Evolutionary conservation across 2,329 filamentous ascomycete species (phyloP), one percentile per base, ranked within the genome.

Genomic region (Pseudogymnoascus sp.): DNA sequence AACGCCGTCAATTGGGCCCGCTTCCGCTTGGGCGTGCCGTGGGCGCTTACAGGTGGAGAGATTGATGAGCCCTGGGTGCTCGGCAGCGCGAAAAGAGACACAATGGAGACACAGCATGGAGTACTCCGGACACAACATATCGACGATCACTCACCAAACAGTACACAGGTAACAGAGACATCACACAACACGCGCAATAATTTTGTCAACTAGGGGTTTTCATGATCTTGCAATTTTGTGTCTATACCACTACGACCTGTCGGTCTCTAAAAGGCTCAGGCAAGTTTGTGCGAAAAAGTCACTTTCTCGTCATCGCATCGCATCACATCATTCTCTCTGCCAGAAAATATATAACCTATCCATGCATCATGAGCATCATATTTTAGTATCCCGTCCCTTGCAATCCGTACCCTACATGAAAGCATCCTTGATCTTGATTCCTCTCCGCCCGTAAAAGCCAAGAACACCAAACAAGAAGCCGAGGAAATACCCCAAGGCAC

Each of bases 351-450:
- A 56, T 56, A 56, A 56, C 50, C 50, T 33, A 56, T 56, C 50
- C 50, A 56, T 56, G 50, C 50, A 56, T 56, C 50, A 56, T 56
- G 26, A 56, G 29, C 50, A 56, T 56, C 50, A 38, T 61, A 47
- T 40, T 61, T 61, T 38, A 61, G 40, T 61, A 31, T 38, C 40
- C 59, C 59, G 6, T 61, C 59, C 59, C 59, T 47, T 47, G 59
- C 47, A 47, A 61, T 47, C 59, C 59, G 40, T 61, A 38, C 35
- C 59, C 35, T 61, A 38, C 59, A 38, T 40, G 11, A 61, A 61
- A 61, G 59, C 40, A 38, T 47, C 40, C 35, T 61, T 61, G 35
- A 61, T 61, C n/a, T 33, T 56, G 50, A 56, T 56, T 21, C 50
- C 50, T 56, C 50, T 56, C 50, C 50, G 50, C 50, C 50, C 50